Evolutionary conservation across 805 yeast genomes (phyloP), one percentile per base, ranked within the genome.

Genomic region (Suhomyces pyralidae): DNA sequence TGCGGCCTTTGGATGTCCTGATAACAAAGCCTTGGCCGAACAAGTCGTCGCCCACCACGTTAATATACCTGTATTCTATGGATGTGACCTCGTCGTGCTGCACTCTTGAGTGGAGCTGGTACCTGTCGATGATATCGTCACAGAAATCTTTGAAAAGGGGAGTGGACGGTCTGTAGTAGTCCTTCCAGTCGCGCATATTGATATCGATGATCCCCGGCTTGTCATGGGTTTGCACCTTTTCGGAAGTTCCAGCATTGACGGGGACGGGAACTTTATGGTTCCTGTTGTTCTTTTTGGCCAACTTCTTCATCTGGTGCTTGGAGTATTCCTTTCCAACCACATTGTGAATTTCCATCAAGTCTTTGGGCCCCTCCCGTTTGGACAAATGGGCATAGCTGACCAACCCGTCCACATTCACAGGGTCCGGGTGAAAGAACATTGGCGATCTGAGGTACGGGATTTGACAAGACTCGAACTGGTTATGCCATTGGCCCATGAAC

Each of bases 361-460:
- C 78, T 26, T 53, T 42, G 3, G 52, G 46, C 9, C 56, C 54
- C 49, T 74, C 72, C 17, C 79, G 53, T 22, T 61, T 61, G 28
- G 60, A 53, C 10, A 53, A 49, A 51, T 68, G 66, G 1, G 81
- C 77, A 61, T 60, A 77, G 7, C 72, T 69, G n/a, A 70, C 68
- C 65, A 77, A 55, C 0, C 76, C 79, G 56, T 77, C 81, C 8
- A 76, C 61, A 56, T 74, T 74, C 2, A 62, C 68, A 0, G 81
- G 80, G 52, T 77, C 81, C 0, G 74, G 73, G 50, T 77, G 81
- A 57, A 77, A 77, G 51, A 77, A 76, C 81, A 77, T 77, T 3
- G 81, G 81, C 5, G 78, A 72, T 20, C 81, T 59, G 9, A 77
- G 62, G 51, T 61, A 65, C 1, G 79, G 80, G 28, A 77, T 77